Percentiles rank a stretch among this genome's conserved stretches.
Conservation (phyloP, 2,329 filamentous ascomycete species). For the Polychaeton citri region DNA sequence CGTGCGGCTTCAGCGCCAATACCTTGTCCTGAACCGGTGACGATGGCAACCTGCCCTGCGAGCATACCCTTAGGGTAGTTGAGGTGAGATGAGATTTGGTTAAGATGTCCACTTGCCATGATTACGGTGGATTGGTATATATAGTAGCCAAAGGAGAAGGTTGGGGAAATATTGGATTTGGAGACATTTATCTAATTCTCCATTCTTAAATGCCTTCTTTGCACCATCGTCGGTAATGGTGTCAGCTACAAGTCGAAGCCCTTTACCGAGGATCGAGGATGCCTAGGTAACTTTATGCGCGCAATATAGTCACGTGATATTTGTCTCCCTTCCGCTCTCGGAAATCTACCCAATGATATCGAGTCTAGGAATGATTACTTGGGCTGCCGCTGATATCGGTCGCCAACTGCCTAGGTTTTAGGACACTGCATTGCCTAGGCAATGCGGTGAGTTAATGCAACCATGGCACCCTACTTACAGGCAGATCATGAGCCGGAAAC, state of each 20-base stretch:
- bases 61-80: constrained; percentile 73
- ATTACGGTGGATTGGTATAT: constrained; percentile 1
- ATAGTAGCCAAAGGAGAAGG: neutral
- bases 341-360: too few relatives aligned
- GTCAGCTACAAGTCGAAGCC: too few relatives aligned
- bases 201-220: neutral
- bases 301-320: too few relatives aligned
- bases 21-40: constrained; percentile 75
- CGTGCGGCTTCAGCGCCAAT: constrained; percentile 76
- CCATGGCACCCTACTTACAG: neutral
- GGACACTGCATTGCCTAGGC: too few relatives aligned
- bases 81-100: constrained; percentile 64
- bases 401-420: too few relatives aligned
- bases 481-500: neutral
- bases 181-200: neutral
- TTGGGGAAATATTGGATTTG: neutral
- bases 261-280: constrained; percentile 1
- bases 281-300: too few relatives aligned
- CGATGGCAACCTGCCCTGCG: constrained; percentile 68
- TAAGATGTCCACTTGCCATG: constrained; percentile 29
- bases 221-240: too few relatives aligned
- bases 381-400: too few relatives aligned
- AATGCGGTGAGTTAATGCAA: too few relatives aligned
- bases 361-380: too few relatives aligned
- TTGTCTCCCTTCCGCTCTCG: too few relatives aligned